Evolutionary conservation across 2,329 filamentous ascomycete genomes (phyloP).

Genomic region (Monosporascus cannonballus): DNA sequence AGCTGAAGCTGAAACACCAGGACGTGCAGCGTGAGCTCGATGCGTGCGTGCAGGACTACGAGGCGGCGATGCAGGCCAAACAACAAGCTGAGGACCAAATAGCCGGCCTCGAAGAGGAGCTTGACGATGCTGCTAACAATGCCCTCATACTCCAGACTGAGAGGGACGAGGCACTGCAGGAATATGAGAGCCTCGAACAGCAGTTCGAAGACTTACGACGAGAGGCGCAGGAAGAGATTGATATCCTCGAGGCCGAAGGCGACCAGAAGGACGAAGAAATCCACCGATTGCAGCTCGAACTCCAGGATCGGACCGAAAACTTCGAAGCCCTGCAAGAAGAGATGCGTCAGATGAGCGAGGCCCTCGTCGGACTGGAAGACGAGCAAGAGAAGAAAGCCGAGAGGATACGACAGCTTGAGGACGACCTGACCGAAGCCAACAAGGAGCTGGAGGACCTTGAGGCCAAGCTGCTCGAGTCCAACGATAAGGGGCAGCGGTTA

Average conservation of each 20-base stretch:
- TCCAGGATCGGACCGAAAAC: conserved; percentile 75
- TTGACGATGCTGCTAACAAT: conserved; percentile 74
- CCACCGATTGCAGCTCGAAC: conserved; percentile 61
- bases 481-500: conserved; percentile 80
- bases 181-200: conserved; percentile 51
- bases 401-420: conserved; percentile 75
- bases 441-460: conserved; percentile 83
- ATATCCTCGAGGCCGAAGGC: conserved; percentile 62
- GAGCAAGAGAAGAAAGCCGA: conserved; percentile 74
- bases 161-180: conserved; percentile 75
- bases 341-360: conserved; percentile 87
- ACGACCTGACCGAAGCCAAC: conserved; percentile 77
- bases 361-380: conserved; percentile 80
- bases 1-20: conserved; percentile 83
- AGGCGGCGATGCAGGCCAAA: conserved; percentile 60
- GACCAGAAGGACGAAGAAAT: conserved; percentile 68
- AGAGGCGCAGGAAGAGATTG: conserved; percentile 62
- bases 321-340: conserved; percentile 88
- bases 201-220: conserved; percentile 56
- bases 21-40: conserved; percentile 80
- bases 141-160: conserved; percentile 73
- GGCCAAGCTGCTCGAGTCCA: conserved; percentile 74
- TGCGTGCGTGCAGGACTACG: conserved; percentile 72
- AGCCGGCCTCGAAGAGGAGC: conserved; percentile 68
- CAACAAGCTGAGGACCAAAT: conserved; percentile 52